Evolutionary conservation across 768 basidiomycete species (phyloP).

Genomic region (Macrolepiota dolichaula): DNA sequence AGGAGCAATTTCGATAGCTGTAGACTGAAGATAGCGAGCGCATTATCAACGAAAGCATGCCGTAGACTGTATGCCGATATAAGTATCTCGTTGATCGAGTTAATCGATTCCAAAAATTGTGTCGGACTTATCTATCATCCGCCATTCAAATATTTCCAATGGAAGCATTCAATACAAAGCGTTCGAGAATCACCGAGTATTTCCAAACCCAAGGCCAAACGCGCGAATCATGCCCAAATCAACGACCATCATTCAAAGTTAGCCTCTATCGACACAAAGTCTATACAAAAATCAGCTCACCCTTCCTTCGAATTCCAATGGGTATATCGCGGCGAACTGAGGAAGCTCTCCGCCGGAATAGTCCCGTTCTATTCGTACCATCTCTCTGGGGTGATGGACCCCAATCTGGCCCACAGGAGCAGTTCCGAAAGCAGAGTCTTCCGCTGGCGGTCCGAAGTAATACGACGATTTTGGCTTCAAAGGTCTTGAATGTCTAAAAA

Average conservation of each 20-base stretch:
- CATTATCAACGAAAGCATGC: constrained; percentile 74
- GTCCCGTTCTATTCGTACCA: constrained; percentile 89
- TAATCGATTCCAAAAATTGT: constrained; percentile 87
- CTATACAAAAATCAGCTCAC: constrained; percentile 41
- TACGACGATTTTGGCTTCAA: constrained; percentile 78
- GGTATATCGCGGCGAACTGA: constrained; percentile 88
- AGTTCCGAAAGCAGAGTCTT: constrained; percentile 79
- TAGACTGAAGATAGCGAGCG: constrained; percentile 73
- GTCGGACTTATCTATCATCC: constrained; percentile 79
- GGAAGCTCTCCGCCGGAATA: constrained; percentile 87
- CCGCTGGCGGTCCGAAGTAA: constrained; percentile 77
- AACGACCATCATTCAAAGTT: constrained; percentile 2
- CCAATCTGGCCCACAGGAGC: constrained; percentile 83
- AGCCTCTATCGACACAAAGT: background rate
- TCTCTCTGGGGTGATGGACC: constrained; percentile 85
- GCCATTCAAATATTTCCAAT: background rate
- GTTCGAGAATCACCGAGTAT: background rate
- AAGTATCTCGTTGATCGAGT: constrained; percentile 84
- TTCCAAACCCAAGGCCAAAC: background rate
- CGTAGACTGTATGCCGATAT: constrained; percentile 81
- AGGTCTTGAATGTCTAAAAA: constrained; percentile 34
- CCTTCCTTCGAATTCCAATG: constrained; percentile 89
- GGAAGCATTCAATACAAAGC: background rate
- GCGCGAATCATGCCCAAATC: background rate
- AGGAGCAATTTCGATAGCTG: constrained; percentile 73